These are phyloP conservation scores for Paraphaeosphaeria sporulosa DNA, from an alignment of 2,329 filamentous ascomycete species.

Conservation along the genomic window DNA sequence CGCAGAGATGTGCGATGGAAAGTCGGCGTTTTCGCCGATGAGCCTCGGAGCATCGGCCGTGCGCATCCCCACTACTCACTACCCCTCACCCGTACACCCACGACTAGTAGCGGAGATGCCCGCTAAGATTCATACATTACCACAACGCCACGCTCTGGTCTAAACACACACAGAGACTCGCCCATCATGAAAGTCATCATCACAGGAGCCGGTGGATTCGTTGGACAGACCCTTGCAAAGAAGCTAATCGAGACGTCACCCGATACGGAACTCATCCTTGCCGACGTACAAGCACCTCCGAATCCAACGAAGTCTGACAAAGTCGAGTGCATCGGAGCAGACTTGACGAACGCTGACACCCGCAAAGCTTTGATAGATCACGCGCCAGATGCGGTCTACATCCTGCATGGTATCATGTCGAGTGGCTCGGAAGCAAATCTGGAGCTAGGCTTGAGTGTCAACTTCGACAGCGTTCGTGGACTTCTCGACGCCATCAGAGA, in stretches of 20 bases:
- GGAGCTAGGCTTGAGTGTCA: conserved; percentile 66
- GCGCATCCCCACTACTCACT: conserved; percentile 10
- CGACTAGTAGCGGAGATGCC: background rate
- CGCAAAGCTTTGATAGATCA: conserved; percentile 35
- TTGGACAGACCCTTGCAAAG: conserved; percentile 67
- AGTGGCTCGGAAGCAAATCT: conserved; percentile 68
- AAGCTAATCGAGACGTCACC: conserved; percentile 60
- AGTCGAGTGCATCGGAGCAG: conserved; percentile 59
- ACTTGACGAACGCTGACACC: conserved; percentile 55
- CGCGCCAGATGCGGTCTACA: conserved; percentile 54
- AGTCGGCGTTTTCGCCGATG: conserved; percentile 6
- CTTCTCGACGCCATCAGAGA: conserved; percentile 62
- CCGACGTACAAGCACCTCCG: conserved; percentile 63
- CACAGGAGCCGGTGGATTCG: conserved; percentile 70
- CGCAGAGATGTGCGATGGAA: conserved; percentile 43
- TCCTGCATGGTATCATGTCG: conserved; percentile 74
- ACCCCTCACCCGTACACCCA: conserved; percentile 1
- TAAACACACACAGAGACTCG: background rate
- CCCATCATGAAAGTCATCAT: conserved; percentile 59
- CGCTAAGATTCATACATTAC: background rate
- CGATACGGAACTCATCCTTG: conserved; percentile 60
- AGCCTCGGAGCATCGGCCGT: background rate
- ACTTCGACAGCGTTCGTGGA: conserved; percentile 66
- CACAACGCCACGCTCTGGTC: conserved; percentile 1
- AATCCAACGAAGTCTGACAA: conserved; percentile 58